Base-by-base conservation (phyloP, 495 filamentous ascomycete species). In the Xylaria grammica region DNA sequence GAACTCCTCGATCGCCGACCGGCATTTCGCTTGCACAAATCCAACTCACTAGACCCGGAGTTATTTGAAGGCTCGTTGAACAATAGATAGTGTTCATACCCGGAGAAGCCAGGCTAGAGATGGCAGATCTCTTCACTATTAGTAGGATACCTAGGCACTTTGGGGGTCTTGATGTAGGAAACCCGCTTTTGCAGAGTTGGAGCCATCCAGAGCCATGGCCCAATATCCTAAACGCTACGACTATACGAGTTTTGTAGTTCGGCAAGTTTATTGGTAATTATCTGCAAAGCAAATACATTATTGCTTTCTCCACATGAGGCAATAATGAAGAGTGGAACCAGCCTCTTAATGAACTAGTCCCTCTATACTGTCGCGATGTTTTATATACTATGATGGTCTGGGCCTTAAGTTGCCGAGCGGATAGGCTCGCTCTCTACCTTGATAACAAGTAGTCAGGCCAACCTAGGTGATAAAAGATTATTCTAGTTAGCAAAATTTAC, bases 201-300 rank as follows among this genome's bases (percentile, higher is more conserved):
- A 50, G 29, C 20, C 60, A 55, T 15, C 42, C 51, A 3, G 42
- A 34, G 32, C 11, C 38, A 30, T 24, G 36, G 36, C 38, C 13
- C 30, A 34, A 40, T 61, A 32, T 45, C 36, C 27, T 1, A 30
- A 34, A 55, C 11, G 30, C 20, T 48, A 42, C 48, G 40, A 20
- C 44, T 34, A 55, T 55, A 48, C 40, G 38, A 50, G n/a, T 48
- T 46, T 46, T 22, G 30, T 32, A 62, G 52, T 62, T 55, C 11
- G 4, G 27, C 27, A n/a, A 17, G 26, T 55, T 44, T 38, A 53
- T 48, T 44, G 32, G 40, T 45, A 55, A 26, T 4, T 55, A 44
- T 55, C 36, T 63, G 50, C 40, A 40, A 27, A 60, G 20, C n/a
- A 51, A 60, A 26, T 22, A 63, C 22, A 48, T 22, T 32, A 49